Conservation (phyloP, 768 basidiomycete genomes). For the Mycena sanguinolenta region DNA sequence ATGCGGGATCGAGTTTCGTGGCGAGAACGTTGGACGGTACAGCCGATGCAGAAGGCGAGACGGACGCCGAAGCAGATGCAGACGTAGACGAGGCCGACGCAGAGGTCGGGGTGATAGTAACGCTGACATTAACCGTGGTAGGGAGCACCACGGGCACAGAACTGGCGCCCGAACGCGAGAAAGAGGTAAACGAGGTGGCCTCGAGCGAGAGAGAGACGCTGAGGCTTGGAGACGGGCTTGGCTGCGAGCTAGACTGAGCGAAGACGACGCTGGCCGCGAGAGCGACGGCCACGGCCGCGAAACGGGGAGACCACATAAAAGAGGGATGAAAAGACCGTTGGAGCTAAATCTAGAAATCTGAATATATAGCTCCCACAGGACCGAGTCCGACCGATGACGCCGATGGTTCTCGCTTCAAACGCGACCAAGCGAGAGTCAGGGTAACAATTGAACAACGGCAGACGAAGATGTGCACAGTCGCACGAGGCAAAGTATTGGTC, state of each 20-base stretch:
- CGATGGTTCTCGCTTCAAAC: not conserved
- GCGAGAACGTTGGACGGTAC: slow-evolving; percentile 59
- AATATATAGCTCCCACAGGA: slow-evolving; percentile 17
- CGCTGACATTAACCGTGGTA: slow-evolving; percentile 71
- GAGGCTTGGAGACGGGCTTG: too few species aligned
- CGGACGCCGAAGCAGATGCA: slow-evolving; percentile 48
- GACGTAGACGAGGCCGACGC: slow-evolving; percentile 45
- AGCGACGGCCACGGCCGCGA: slow-evolving; percentile 50
- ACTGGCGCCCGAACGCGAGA: slow-evolving; percentile 61
- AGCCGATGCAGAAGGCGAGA: slow-evolving; percentile 58
- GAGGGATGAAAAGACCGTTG: slow-evolving; percentile 26
- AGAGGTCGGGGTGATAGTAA: slow-evolving; percentile 60
- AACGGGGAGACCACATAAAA: slow-evolving; percentile 36
- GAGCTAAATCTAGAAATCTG: slow-evolving; percentile 14
- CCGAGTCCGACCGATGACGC: not conserved
- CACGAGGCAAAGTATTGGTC: not conserved
- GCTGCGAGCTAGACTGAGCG: slow-evolving; percentile 39
- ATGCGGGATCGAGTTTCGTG: slow-evolving; percentile 87
- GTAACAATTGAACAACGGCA: not conserved
- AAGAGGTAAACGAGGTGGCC: slow-evolving; percentile 63
- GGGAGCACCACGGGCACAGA: slow-evolving; percentile 69
- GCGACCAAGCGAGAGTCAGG: slow-evolving; percentile 37
- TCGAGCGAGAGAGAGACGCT: slow-evolving; percentile 68
- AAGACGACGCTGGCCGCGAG: slow-evolving; percentile 43
- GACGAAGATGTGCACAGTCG: not conserved